phyloP scores from a whole-genome alignment of 2,329 filamentous ascomycete species.

The Colletotrichum orchidophilum region DNA sequence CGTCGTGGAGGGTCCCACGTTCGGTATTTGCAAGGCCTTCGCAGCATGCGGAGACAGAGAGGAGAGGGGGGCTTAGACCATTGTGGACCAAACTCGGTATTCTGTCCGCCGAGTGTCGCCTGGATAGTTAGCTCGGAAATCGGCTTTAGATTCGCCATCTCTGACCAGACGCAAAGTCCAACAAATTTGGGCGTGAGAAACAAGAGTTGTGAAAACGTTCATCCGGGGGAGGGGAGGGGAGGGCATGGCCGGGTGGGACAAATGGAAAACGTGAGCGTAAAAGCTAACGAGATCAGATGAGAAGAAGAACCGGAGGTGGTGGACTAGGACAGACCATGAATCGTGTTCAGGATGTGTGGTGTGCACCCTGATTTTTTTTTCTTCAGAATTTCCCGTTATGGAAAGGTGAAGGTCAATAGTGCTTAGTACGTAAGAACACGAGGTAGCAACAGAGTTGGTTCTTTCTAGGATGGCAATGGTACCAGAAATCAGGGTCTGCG shows the following conservation, averaged over 20 bases:
- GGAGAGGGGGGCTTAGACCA: constrained; percentile 2
- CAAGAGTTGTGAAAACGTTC: constrained; percentile 19
- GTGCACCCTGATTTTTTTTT: constrained; percentile 13
- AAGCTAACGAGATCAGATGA: constrained; percentile 16
- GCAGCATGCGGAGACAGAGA: constrained; percentile 22
- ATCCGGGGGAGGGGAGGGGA: too few species aligned
- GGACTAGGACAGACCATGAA: constrained; percentile 16
- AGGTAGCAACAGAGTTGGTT: not conserved
- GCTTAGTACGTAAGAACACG: not conserved
- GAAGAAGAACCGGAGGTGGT: constrained; percentile 14
- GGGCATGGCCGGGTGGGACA: not conserved
- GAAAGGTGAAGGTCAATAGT: not conserved
- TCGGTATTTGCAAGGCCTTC: constrained; percentile 10
- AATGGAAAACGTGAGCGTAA: not conserved
- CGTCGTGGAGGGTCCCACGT: constrained; percentile 28
- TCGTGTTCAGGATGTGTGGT: not conserved
- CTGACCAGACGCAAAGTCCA: not conserved
- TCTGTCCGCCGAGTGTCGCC: constrained; percentile 13
- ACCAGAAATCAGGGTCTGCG: constrained; percentile 6
- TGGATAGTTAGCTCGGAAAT: not conserved
- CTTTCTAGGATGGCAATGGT: constrained; percentile 4
- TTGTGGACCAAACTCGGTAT: constrained; percentile 20
- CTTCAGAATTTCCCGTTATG: not conserved
- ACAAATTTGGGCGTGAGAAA: not conserved
- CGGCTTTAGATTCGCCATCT: not conserved